phyloP scores from a whole-genome alignment of 139 green algal genomes.

The Zygnema cylindricum region DNA sequence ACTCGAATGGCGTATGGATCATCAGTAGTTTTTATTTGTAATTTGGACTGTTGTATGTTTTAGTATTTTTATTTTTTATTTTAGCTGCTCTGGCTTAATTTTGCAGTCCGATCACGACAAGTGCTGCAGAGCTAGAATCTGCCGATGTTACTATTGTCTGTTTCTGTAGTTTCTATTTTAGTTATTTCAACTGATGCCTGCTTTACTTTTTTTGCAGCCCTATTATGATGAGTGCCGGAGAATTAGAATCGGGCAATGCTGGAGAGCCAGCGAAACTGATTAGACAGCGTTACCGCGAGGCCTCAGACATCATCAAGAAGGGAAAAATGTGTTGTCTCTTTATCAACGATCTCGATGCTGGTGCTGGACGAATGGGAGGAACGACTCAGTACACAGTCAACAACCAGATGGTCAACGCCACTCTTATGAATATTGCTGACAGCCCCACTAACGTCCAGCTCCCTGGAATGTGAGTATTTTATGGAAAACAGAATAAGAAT shows the following conservation, averaged over 20 bases:
- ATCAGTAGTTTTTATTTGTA: too few relatives aligned
- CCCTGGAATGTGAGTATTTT: conserved; percentile 86
- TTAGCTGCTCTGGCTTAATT: too few relatives aligned
- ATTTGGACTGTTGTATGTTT: too few relatives aligned
- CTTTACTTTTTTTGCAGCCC: conserved; percentile 63
- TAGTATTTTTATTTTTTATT: too few relatives aligned
- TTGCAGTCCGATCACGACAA: too few relatives aligned
- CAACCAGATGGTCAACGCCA: conserved; percentile 99
- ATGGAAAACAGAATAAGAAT: too few relatives aligned
- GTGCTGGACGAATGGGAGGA: conserved; percentile 93
- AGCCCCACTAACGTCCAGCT: conserved; percentile 99
- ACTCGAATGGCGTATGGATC: too few relatives aligned
- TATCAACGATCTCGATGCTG: conserved; percentile 99
- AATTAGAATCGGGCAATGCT: conserved; percentile 98
- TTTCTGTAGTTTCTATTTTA: too few relatives aligned
- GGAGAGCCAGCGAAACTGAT: conserved; percentile 98
- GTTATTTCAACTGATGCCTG: neutral
- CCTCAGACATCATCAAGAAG: conserved; percentile 98
- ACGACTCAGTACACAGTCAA: conserved; percentile 99
- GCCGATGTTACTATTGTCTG: too few relatives aligned
- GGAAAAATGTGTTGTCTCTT: conserved; percentile 97
- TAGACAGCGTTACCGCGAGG: conserved; percentile 95
- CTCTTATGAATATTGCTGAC: conserved; percentile 99
- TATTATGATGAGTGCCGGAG: conserved; percentile 98
- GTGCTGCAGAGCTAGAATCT: too few relatives aligned